phyloP scores from a whole-genome alignment of 1,139 yeast species.

The Nakaseomyces kungkrabaensis region DNA sequence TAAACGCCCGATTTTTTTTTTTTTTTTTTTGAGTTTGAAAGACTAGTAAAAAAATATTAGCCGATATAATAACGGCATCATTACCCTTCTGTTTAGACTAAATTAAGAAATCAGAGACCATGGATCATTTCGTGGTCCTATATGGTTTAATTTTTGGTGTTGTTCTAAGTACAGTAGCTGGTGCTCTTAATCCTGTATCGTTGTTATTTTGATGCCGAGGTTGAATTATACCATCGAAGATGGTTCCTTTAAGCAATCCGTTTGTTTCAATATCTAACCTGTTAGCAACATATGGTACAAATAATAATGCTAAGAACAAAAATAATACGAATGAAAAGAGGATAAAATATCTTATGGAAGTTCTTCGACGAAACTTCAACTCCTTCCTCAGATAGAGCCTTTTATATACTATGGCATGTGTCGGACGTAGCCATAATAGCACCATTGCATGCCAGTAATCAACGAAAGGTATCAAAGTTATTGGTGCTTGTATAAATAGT shows the following conservation, averaged over 20 bases:
- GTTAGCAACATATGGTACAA: conserved; percentile 36
- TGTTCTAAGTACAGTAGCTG: conserved; percentile 21
- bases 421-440: conserved; percentile 74
- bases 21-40: too few species aligned
- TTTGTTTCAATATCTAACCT: conserved; percentile 20
- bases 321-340: conserved; percentile 36
- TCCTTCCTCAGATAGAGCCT: conserved; percentile 34
- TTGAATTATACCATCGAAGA: conserved; percentile 38
- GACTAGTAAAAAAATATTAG: too few species aligned
- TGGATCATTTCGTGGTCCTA: conserved; percentile 11
- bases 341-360: conserved; percentile 33
- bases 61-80: too few species aligned
- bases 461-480: conserved; percentile 56
- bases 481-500: conserved; percentile 50
- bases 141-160: conserved; percentile 23
- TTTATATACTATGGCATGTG: conserved; percentile 38
- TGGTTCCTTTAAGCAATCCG: conserved; percentile 12
- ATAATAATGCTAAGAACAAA: conserved; percentile 32
- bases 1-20: too few species aligned
- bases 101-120: neutral
- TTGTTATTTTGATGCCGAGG: conserved; percentile 49
- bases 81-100: too few species aligned
- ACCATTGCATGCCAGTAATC: conserved; percentile 73
- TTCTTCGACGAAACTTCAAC: conserved; percentile 31
- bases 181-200: conserved; percentile 45